Evolutionary conservation across 805 yeast genomes (phyloP), one percentile per base, ranked within the genome.

Genomic region (Cyberlindnera mycetangii): DNA sequence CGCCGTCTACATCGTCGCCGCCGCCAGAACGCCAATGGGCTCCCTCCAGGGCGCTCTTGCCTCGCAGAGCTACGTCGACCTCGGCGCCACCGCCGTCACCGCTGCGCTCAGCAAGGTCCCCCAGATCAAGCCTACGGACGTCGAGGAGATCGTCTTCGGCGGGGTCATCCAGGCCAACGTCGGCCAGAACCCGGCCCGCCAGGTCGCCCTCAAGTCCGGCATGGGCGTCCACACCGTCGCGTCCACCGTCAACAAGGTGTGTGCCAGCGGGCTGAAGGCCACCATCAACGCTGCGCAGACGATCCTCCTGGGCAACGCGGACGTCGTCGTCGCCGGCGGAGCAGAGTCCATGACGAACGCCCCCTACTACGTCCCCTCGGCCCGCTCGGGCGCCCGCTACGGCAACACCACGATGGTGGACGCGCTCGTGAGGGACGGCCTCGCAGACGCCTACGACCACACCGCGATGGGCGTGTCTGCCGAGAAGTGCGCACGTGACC

Each of bases 111-210:
- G 71, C 45, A 83, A 85, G 59, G 90, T 86, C 35, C 95, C 96
- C 44, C 78, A 81, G 64, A 76, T 90, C 68, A 75, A 84, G 56
- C 81, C 95, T 38, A 75, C 76, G 34, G 81, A 76, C 52, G 93
- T 87, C 44, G 96, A 90, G 53, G 98, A 92, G 68, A 81, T 92
- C 62, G 76, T 85, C 60, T 89, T 89, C 65, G 99, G 99, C 60
- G 86, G 89, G 60, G 99, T 89, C 39, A 69, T 89, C 60, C 87
- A 86, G 61, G 98, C 97, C 52, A 88, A 88, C 60, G 83, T 87
- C 49, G 98, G 99, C 51, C 99, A 92, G 71, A 89, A 92, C 47
- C 98, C 99, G 35, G 99, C 99, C 28, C 84, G 98, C 70, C 99
- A 92, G 71, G 98, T 92, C 45, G 97, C 96, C 14, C 61, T 92